Evolutionary conservation across 495 filamentous ascomycete species (phyloP).

Genomic region (Aspergillus bertholletiae): DNA sequence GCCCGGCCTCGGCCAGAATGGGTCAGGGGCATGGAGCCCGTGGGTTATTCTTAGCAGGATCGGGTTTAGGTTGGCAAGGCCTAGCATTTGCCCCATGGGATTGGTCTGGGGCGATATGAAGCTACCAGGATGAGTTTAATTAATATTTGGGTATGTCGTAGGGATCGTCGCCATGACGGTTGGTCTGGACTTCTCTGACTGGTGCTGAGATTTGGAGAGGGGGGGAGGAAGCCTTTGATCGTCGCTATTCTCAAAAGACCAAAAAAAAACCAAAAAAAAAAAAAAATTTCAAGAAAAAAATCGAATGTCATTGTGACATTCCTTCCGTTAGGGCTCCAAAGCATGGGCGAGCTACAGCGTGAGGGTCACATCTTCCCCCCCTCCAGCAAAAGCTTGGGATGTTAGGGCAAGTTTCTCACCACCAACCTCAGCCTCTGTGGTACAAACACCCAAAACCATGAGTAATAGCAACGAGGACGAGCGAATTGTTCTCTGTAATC

Average conservation of each 20-base stretch:
- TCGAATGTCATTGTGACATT: neutral
- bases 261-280: no score
- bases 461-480: neutral
- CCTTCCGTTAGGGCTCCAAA: no score
- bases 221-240: no score
- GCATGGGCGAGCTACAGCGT: no score
- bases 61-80: conserved; percentile 3
- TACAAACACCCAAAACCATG: neutral
- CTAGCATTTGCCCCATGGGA: neutral
- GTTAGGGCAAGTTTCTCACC: neutral
- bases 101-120: conserved; percentile 1
- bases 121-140: neutral
- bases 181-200: conserved; percentile 2
- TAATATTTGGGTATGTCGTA: neutral
- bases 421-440: no score
- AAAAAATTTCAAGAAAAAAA: no score
- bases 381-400: neutral
- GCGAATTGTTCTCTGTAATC: neutral
- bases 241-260: neutral
- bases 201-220: neutral
- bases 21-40: conserved; percentile 11
- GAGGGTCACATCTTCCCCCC: no score
- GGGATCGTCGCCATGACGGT: conserved; percentile 8
- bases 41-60: conserved; percentile 11
- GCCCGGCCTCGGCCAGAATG: conserved; percentile 13